These are phyloP conservation scores for Codiaeum variegatum DNA, from an alignment of 441 rosid species.

Conservation along the genomic window DNA sequence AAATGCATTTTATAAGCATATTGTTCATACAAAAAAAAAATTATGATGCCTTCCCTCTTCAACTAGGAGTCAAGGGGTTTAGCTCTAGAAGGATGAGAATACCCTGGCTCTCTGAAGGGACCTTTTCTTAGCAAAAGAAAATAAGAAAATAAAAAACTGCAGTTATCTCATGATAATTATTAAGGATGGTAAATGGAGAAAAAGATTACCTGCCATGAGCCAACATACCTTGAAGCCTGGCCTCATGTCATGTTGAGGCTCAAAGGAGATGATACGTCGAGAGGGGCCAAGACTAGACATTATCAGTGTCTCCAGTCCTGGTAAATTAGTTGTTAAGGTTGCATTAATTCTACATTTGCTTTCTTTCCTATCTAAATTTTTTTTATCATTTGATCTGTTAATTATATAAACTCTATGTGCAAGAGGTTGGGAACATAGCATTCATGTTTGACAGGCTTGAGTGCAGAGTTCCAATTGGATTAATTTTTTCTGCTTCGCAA, in stretches of 20 bases:
- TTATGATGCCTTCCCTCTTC: neutral
- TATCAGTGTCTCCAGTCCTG: neutral
- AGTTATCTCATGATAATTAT: neutral
- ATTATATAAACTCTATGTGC: neutral
- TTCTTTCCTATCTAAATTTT: neutral
- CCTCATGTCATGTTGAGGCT: neutral
- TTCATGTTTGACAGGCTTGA: neutral
- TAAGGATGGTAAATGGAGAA: neutral
- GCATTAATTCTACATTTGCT: neutral
- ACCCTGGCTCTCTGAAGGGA: neutral
- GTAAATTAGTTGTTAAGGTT: conserved; percentile 2
- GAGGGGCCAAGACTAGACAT: neutral
- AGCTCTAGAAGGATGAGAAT: neutral
- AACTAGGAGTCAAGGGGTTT: neutral
- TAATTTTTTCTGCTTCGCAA: neutral
- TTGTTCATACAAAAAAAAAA: neutral
- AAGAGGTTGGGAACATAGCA: neutral
- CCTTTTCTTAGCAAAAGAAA: neutral
- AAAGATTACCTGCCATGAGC: neutral
- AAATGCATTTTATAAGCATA: neutral
- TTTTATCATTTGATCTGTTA: neutral
- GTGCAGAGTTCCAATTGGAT: neutral
- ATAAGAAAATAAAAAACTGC: neutral
- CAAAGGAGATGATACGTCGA: neutral
- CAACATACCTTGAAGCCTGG: neutral